These are phyloP conservation scores for Mycocalia duriaeana DNA, from an alignment of 1,284 basidiomycete species.

Conservation along the genomic window DNA sequence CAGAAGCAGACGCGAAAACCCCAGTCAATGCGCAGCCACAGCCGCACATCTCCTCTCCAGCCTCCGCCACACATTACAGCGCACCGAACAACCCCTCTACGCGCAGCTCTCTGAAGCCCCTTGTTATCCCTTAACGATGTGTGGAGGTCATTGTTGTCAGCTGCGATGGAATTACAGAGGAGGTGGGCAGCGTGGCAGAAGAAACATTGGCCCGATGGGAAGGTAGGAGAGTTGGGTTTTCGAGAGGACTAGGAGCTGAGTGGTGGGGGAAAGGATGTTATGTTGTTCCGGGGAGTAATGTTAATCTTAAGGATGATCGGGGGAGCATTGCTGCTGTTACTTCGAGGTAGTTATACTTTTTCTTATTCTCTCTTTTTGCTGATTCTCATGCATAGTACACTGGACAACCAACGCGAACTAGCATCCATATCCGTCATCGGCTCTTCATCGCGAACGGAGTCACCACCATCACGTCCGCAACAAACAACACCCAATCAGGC, in stretches of 20 bases:
- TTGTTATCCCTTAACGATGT: conserved; percentile 54
- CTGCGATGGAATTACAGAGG: conserved; percentile 44
- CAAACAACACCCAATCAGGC: conserved; percentile 17
- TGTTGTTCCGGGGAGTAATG: conserved; percentile 60
- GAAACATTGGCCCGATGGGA: conserved; percentile 43
- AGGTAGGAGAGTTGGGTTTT: conserved; percentile 16
- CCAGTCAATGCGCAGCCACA: conserved; percentile 26
- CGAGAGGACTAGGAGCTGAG: too few species aligned
- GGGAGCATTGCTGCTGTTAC: conserved; percentile 74
- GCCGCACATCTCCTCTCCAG: conserved; percentile 39
- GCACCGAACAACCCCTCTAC: conserved; percentile 55
- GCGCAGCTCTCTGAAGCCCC: conserved; percentile 43
- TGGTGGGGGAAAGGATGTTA: conserved; percentile 61
- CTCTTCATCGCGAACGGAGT: conserved; percentile 16
- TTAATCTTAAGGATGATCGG: conserved; percentile 68
- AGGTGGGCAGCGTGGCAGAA: conserved; percentile 58
- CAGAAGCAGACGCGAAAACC: not conserved
- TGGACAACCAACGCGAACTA: conserved; percentile 59
- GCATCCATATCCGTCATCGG: conserved; percentile 36
- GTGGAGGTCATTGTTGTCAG: conserved; percentile 48
- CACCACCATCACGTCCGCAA: conserved; percentile 23
- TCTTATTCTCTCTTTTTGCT: not conserved
- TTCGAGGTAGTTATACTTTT: conserved; percentile 41
- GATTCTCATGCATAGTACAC: conserved; percentile 35
- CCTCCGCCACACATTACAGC: conserved; percentile 54